Base-by-base conservation (phyloP, 768 basidiomycete genomes). In the Clavulina sp. region DNA sequence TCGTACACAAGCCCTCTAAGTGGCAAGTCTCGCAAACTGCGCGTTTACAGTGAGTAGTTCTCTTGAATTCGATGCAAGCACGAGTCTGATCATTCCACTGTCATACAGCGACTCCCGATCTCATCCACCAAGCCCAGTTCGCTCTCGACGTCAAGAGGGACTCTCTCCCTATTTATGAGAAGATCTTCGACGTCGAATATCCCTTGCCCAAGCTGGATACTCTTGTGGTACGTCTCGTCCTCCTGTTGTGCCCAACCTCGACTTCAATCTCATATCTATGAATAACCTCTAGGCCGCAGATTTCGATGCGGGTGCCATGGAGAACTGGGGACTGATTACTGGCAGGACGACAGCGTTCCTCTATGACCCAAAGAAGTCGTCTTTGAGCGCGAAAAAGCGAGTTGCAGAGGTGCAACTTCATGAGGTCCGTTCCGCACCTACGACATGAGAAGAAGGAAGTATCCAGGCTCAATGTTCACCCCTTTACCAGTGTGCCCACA, bases 151-250 rank as follows among this genome's bases (percentile, higher is more conserved):
- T 93, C 58, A 93, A 84, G 65, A 75, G 73, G 4, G 72, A 70
- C 29, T 83, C 85, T 6, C 67, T 95, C 13, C 89, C 91, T 16
- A 62, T 89, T n/a, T 96, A 92, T 64, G 92, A 97, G 66, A 71
- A 81, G 62, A 74, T 93, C 51, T 96, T 96, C 61, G 80, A 92
- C 57, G 80, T 96, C 57, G 83, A 82, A 53, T 97, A 81, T 63
- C 88, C 92, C 23, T 73, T 97, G 26, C 87, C 89, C 4, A 96
- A 97, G 69, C 73, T 97, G 41, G 93, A 96, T 61, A 92, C 91
- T 2, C 72, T 97, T 13, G 85, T 88, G 52, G 81, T 78, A 62
- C 53, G 77, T 65, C 32, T 9, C 23, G 2, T 19, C 6, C 7
- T 18, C 5, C 19, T 30, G 23, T 32, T 50, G 6, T 30, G 29